Evolutionary conservation across 2,329 filamentous ascomycete genomes (phyloP), one percentile per base, ranked within the genome.

Genomic region (Fusarium penzigii): DNA sequence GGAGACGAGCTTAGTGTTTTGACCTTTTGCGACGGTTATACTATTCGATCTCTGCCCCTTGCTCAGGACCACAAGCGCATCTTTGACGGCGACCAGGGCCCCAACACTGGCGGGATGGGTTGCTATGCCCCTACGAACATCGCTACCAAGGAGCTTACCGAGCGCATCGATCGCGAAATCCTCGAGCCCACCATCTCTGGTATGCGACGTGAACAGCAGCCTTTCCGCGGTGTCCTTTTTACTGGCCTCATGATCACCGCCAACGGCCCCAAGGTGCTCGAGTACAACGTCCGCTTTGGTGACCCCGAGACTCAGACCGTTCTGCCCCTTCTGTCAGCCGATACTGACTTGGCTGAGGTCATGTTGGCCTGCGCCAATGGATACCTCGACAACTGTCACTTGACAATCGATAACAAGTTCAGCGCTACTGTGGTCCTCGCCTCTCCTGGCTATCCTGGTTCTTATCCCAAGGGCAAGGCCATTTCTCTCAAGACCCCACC

Each of bases 21-120:
- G 44, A 91, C 88, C 32, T 96, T 99, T 75, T 90, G 87, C 66
- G 94, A 99, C 68, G 94, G 94, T 46, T 88, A 89, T 68, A 88
- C 87, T 1, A 89, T 96, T 69, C 83, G 84, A 67, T 91, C 88
- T 9, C 79, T 97, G 10, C 93, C 93, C 6, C 88, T 94, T 1
- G 93, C 93, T 2, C 94, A 99, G 72, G 94, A 97, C 71, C 94
- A 99, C 78, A 97, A 99, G 81, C 85, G 92, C 56, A 92, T 95
- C 59, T 89, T 89, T 48, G 94, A 99, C 66, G 90, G 89, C 49
- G 93, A 97, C 68, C 81, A 84, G 45, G 94, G 94, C 2, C 90
- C 92, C 38, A 97, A 97, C 75, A 97, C 94, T 2, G 94, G 93
- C 53, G 94, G 94, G 39, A 97, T 97, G 94, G 94, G 94, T 46